Base-by-base conservation (phyloP, 2,329 filamentous ascomycete genomes). In the Orbilia javanica region DNA sequence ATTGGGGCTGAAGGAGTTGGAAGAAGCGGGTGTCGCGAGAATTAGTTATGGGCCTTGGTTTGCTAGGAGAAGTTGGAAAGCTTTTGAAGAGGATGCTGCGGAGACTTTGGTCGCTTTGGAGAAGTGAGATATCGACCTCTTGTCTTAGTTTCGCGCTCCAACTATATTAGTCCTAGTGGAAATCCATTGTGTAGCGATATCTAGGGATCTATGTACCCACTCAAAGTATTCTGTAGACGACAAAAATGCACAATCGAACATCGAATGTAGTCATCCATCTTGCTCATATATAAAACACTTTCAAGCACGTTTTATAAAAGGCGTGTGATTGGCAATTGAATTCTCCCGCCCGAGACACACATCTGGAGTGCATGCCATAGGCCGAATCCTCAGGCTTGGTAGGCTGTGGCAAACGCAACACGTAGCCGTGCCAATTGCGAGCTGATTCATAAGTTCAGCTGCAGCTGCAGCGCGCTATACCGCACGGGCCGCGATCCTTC, bases 11-110 rank as follows among this genome's bases (percentile, higher is more conserved):
- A 81, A 82, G 39, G 85, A 87, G 74, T 80, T 89, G 80, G 84
- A 82, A 3, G 81, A 85, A 48, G 83, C 89, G 62, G 88, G 88
- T 0, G 87, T 89, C 42, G 86, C 87, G 5, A 86, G 88, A 79
- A 85, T 89, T 79, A 89, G 87, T 81, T 82, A 89, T 75, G 88
- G 88, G 0, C 87, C 88, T 0, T 73, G 69, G 75, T 79, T 74
- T 52, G 64, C 63, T 15, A 27, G 64, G 34, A 46, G 65, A 15
- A 60, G 63, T 8, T 73, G 68, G 75, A 70, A 69, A 22, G 36
- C 69, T 2, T 79, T 79, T 42, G 70, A 57, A 8, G 63, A 74
- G 5, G 70, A 79, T 34, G 64, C 75, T 1, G 64, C 22, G 7
- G 55, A 46, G 11, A 57, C 63, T 27, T 46, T 79, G 46, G 73